These are phyloP conservation scores for Pseudogymnoascus destructans DNA, from an alignment of 2,329 filamentous ascomycete species.

Conservation along the genomic window DNA sequence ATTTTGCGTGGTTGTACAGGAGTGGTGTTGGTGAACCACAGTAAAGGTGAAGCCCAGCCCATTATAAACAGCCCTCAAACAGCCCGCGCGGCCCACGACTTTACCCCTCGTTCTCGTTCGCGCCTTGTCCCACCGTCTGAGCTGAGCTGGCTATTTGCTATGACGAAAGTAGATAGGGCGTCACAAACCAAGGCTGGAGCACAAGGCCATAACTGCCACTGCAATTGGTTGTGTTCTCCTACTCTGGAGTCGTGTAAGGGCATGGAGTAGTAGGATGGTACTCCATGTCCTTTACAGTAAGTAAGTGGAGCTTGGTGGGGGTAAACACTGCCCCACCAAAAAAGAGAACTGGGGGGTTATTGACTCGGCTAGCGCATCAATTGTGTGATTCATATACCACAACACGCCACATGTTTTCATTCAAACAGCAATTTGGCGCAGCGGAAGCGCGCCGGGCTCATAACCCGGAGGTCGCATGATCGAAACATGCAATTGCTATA, in stretches of 20 bases:
- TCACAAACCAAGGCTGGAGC: not conserved
- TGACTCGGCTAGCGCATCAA: not conserved
- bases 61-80: not conserved
- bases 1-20: not conserved
- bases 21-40: not conserved
- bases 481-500: conserved; percentile 12
- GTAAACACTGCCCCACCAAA: conserved; percentile 3
- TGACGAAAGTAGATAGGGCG: not conserved
- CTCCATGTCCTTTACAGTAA: no score
- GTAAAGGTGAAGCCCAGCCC: not conserved
- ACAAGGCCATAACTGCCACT: not conserved
- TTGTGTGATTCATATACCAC: not conserved
- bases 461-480: conserved; percentile 15
- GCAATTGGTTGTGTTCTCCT: not conserved
- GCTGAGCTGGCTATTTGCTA: not conserved
- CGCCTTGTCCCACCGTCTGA: not conserved
- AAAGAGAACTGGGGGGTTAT: not conserved
- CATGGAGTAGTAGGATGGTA: no score
- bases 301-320: conserved; percentile 1
- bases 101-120: conserved; percentile 6
- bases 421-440: conserved; percentile 14
- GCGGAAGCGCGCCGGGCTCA: conserved; percentile 15
- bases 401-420: not conserved
- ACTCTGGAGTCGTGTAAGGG: not conserved
- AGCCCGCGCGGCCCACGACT: not conserved